Evolutionary conservation across 1,284 basidiomycete species (phyloP), one percentile per base, ranked within the genome.

Genomic region (Anthracocystis panici-leucophaei): DNA sequence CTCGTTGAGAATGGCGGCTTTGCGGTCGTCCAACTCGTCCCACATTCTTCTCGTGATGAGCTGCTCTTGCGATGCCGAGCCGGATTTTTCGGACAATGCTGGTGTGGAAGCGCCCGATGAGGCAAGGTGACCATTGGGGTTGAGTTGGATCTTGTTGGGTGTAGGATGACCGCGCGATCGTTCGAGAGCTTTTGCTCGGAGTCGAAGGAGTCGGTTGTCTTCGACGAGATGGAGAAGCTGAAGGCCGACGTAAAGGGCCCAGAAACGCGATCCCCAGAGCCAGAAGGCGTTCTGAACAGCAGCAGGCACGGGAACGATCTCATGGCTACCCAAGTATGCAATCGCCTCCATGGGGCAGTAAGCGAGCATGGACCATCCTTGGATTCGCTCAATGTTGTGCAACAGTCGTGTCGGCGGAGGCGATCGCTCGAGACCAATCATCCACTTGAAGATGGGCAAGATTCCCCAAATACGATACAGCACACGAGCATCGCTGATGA

Each of bases 1-100:
- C 75, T 94, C 92, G 65, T 90, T 91, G 88, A 90, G 90, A 65
- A 92, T 90, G 16, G 91, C 89, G 69, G 89, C 88, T 89, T 91
- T 91, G 71, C 88, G 86, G 72, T 89, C 71, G 29, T 78, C 79
- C 41, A 85, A 58, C 40, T 82, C 81, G 53, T 79, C 65, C 83
- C 83, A 84, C 75, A 84, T 74, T 31, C 69, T 70, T 20, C 80
- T 64, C 16, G 83, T 84, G 57, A 75, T 72, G 18, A 70, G 57
- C 58, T 82, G 80, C 50, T 82, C 81, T 50, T 83, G 73, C n/a
- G 60, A 38, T 23, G 48, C 29, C 9, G 61, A 53, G 41, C 23
- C 42, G 8, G 55, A 46, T 58, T 80, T 79, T 50, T 73, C 73
- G 18, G 67, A 57, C 11, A 42, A 33, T 6, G 49, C 21, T n/a